Percentiles rank a stretch among this genome's conserved stretches.
phyloP scores from a whole-genome alignment of 768 basidiomycete species.

The Naematelia aurantialba region DNA sequence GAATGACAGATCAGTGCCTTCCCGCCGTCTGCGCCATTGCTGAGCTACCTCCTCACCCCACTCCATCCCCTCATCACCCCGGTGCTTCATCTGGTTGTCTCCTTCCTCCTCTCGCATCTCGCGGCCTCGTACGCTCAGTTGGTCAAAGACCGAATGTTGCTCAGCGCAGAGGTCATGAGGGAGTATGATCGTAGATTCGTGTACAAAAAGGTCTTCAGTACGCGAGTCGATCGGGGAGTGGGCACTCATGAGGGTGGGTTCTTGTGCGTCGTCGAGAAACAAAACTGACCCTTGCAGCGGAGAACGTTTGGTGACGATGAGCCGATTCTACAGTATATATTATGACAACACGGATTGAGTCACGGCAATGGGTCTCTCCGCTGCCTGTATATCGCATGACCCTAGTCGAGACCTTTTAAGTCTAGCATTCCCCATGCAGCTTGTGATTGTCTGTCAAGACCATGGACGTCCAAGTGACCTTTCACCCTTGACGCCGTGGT shows the following conservation, averaged over 20 bases:
- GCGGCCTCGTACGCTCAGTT: conserved; percentile 38
- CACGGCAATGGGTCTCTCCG: too few relatives aligned
- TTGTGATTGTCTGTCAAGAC: too few relatives aligned
- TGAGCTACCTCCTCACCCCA: conserved; percentile 39
- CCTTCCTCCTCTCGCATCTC: conserved; percentile 38
- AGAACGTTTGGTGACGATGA: conserved; percentile 5
- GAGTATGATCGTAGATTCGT: conserved; percentile 50
- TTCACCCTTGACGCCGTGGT: too few relatives aligned
- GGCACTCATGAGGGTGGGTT: conserved; percentile 44
- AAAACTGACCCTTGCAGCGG: neutral
- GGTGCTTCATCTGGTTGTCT: conserved; percentile 29
- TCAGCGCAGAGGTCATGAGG: conserved; percentile 48
- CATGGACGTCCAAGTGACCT: too few relatives aligned
- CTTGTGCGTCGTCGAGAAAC: neutral
- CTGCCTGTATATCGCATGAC: too few relatives aligned
- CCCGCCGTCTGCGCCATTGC: conserved; percentile 37
- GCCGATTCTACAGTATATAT: neutral
- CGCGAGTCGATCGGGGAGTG: conserved; percentile 39
- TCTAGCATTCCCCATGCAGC: too few relatives aligned
- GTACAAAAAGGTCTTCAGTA: conserved; percentile 43
- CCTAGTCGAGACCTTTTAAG: too few relatives aligned
- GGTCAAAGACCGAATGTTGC: conserved; percentile 44
- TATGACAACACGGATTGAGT: too few relatives aligned
- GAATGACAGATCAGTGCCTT: conserved; percentile 28
- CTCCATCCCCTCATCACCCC: conserved; percentile 38